These are phyloP conservation scores for Nepenthes alata DNA, from an alignment of 179 eudicot species.

Conservation along the genomic window DNA sequence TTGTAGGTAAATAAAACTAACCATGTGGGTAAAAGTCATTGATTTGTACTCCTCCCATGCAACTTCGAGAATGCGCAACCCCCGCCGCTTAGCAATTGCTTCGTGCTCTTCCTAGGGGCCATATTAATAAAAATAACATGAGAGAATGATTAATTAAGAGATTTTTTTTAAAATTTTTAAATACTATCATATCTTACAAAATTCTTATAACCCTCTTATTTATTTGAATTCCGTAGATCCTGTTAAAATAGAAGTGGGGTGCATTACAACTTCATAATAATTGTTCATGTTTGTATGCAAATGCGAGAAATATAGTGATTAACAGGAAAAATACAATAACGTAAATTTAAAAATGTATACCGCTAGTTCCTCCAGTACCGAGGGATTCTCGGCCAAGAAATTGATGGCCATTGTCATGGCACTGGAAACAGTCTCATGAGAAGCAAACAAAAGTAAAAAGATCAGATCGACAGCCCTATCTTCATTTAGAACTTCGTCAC, in stretches of 20 bases:
- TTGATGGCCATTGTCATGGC: not conserved
- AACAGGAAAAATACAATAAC: too few relatives aligned
- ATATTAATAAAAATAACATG: not conserved
- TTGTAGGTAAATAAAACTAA: not conserved
- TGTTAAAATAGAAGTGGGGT: too few relatives aligned
- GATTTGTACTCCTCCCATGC: constrained; percentile 12
- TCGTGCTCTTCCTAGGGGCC: constrained; percentile 9
- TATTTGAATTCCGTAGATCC: not conserved
- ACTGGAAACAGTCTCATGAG: not conserved
- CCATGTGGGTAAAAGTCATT: constrained; percentile 17
- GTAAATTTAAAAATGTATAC: not conserved
- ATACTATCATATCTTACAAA: not conserved
- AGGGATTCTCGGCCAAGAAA: constrained; percentile 1
- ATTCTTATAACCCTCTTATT: not conserved
- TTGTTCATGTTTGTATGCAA: too few relatives aligned
- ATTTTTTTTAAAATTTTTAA: not conserved
- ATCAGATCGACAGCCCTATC: not conserved
- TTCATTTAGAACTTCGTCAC: not conserved
- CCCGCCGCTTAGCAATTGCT: not conserved
- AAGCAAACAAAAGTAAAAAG: not conserved
- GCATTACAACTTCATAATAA: too few relatives aligned
- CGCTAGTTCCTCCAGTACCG: constrained; percentile 3
- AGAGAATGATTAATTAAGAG: not conserved
- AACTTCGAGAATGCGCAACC: not conserved
- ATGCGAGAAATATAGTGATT: too few relatives aligned